A percentile compares a stretch with the other conserved stretches of the same genome.
phyloP scores from a whole-genome alignment of 192 early-diverging fungal species.

The Kickxella alabastrina region DNA sequence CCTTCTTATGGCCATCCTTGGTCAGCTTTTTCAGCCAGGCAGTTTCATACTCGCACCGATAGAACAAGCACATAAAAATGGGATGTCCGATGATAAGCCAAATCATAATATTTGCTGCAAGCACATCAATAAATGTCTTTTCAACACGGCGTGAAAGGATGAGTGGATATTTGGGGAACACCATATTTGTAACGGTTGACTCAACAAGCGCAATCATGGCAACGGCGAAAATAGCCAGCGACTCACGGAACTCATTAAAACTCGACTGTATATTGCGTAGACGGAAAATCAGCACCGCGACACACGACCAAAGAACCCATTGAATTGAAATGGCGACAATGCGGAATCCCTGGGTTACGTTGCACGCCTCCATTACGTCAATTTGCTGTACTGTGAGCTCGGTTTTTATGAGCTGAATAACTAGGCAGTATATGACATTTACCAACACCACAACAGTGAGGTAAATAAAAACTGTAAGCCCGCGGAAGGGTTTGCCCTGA shows the following conservation, averaged over 20 bases:
- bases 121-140: slow-evolving; percentile 34
- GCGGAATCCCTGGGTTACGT: slow-evolving; percentile 18
- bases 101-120: slow-evolving; percentile 26
- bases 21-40: slow-evolving; percentile 44
- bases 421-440: slow-evolving; percentile 15
- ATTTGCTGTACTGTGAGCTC: slow-evolving; percentile 9
- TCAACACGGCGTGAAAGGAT: slow-evolving; percentile 23
- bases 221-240: slow-evolving; percentile 27
- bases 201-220: slow-evolving; percentile 28
- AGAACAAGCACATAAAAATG: slow-evolving; percentile 38
- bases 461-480: slow-evolving; percentile 6
- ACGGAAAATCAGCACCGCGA: slow-evolving; percentile 33
- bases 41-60: slow-evolving; percentile 30
- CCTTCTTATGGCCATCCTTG: slow-evolving; percentile 35
- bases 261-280: slow-evolving; percentile 50
- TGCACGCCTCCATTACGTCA: slow-evolving; percentile 14
- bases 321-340: slow-evolving; percentile 21
- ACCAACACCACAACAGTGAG: slow-evolving; percentile 7
- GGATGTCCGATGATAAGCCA: slow-evolving; percentile 39
- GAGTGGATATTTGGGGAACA: slow-evolving; percentile 24
- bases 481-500: slow-evolving; percentile 44
- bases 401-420: slow-evolving; percentile 18
- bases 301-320: slow-evolving; percentile 35
- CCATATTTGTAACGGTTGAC: slow-evolving; percentile 30
- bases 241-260: slow-evolving; percentile 50